Percentiles rank a stretch among this genome's conserved stretches.
Evolutionary conservation across 257 asterid species (phyloP).

Genomic region (Orobanche coerulescens): DNA sequence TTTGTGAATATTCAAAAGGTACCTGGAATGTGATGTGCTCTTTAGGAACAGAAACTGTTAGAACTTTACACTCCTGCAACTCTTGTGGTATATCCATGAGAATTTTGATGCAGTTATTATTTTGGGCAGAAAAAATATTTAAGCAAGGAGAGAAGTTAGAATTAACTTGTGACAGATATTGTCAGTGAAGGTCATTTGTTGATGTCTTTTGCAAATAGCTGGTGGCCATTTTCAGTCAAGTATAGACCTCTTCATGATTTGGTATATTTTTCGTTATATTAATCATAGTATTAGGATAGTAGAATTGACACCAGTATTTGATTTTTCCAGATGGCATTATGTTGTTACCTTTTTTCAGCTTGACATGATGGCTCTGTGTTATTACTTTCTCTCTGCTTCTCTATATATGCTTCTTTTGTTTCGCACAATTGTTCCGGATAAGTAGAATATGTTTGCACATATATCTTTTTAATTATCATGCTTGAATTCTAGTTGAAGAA

Average conservation of each 20-base stretch:
- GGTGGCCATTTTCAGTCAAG: neutral
- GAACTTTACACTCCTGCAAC: neutral
- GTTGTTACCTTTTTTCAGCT: neutral
- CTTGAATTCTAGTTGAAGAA: conserved; percentile 1
- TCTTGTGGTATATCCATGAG: neutral
- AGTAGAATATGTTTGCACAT: neutral
- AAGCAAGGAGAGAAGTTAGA: neutral
- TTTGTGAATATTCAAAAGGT: neutral
- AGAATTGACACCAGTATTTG: neutral
- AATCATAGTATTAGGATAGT: neutral
- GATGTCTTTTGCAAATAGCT: neutral
- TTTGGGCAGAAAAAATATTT: neutral
- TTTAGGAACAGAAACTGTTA: neutral
- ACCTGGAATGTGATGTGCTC: neutral
- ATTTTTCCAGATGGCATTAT: neutral
- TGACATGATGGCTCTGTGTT: neutral
- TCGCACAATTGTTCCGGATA: neutral
- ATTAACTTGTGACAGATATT: conserved; percentile 1
- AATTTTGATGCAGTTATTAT: neutral
- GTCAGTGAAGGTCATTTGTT: neutral
- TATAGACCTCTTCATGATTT: neutral
- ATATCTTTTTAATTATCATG: neutral
- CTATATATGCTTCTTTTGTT: neutral
- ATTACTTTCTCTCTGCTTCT: neutral
- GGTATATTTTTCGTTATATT: neutral